Conservation (phyloP, 495 filamentous ascomycete species). For the Penicillium samsonianum region DNA sequence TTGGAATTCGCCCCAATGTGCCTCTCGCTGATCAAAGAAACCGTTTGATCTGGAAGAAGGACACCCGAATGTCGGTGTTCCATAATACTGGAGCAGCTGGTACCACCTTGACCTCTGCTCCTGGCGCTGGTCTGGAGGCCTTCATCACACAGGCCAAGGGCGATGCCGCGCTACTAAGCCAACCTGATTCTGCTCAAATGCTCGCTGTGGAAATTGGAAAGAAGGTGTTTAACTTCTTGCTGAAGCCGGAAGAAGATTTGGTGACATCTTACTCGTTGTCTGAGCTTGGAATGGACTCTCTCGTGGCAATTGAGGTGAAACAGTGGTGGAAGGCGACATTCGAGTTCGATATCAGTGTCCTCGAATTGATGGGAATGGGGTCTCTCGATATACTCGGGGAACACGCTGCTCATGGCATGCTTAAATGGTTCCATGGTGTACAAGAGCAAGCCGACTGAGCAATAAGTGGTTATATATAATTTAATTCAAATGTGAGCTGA, state of each 20-base stretch:
- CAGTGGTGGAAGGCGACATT: conserved; percentile 40
- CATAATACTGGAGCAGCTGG: conserved; percentile 19
- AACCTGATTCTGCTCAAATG: conserved; percentile 28
- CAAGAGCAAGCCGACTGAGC: neutral
- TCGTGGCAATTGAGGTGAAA: conserved; percentile 48
- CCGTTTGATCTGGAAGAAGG: conserved; percentile 25
- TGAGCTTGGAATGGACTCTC: conserved; percentile 45
- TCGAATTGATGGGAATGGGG: conserved; percentile 63
- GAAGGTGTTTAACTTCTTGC: conserved; percentile 32
- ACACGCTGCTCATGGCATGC: conserved; percentile 2
- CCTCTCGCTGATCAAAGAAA: conserved; percentile 15
- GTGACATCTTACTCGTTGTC: conserved; percentile 39
- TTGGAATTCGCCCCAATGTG: conserved; percentile 11
- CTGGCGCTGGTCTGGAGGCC: conserved; percentile 7
- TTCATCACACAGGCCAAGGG: conserved; percentile 17
- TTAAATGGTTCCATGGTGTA: conserved; percentile 1
- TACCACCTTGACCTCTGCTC: neutral
- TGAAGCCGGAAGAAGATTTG: conserved; percentile 28
- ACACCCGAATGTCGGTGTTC: conserved; percentile 30
- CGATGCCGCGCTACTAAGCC: conserved; percentile 6
- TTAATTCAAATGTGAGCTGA: no score
- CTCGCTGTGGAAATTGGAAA: conserved; percentile 50
- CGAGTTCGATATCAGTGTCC: conserved; percentile 35
- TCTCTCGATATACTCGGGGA: neutral
- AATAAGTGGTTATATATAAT: neutral